Evolutionary conservation across 1,284 basidiomycete species (phyloP), one percentile per base, ranked within the genome.

Genomic region (Papiliotrema nemorosa): DNA sequence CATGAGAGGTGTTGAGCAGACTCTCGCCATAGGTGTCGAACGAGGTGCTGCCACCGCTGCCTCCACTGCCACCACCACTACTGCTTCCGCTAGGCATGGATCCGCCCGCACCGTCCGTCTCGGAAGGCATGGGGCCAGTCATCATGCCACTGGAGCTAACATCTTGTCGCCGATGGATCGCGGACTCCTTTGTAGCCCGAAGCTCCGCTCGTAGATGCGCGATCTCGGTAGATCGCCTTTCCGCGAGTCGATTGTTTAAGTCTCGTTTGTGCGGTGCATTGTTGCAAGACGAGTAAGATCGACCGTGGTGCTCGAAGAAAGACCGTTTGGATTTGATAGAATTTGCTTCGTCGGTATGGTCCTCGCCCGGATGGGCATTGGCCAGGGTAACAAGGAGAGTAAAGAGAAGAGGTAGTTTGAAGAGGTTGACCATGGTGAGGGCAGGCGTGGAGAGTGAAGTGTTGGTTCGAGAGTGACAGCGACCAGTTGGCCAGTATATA

Each of bases 1-100:
- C 39, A 29, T 52, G 50, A 10, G 50, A 47, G 44, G 50, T 52
- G 34, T 52, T 52, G 39, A 52, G 44, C 24, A 52, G 34, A 18
- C 22, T 31, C 26, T 42, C 45, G 7, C 50, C 50, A 22, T 25
- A 29, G 21, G 27, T 24, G 34, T 37, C 36, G n/a, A 52, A 47
- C 6, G 45, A 25, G 6, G 44, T 18, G 10, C 38, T 21, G n/a
- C n/a, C n/a, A 33, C 31, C 31, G 10, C 9, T 33, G 31, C 31
- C 16, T 9, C 31, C 31, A 33, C 31, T 33, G 31, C 10, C 10
- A 9, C 9, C 16, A 9, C 10, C 31, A 16, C 31, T 16, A 9
- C 9, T 33, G 31, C 31, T 33, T 33, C 31, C 31, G 31, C 31
- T 33, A 16, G 31, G 31, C 9, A 16, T 16, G 9, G 31, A 9